phyloP scores from a whole-genome alignment of 768 basidiomycete species.

The Rhodocollybia butyracea region DNA sequence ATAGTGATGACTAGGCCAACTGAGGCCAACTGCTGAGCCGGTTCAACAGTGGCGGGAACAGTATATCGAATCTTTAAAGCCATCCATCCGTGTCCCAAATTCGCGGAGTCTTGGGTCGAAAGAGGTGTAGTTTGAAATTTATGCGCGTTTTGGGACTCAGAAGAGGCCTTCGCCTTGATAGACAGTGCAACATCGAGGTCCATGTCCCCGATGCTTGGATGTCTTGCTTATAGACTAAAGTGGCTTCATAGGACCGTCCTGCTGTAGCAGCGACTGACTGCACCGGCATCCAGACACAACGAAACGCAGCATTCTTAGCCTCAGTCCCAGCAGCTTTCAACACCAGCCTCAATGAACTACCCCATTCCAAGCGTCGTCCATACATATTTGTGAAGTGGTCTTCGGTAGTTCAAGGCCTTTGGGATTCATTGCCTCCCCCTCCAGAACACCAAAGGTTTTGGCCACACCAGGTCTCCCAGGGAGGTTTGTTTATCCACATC shows the following conservation, averaged over 20 bases:
- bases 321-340: constrained; percentile 36
- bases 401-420: constrained; percentile 33
- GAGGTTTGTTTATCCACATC: constrained; percentile 71
- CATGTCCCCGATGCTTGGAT: constrained; percentile 19
- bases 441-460: constrained; percentile 50
- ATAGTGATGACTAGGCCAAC: constrained; percentile 56
- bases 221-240: constrained; percentile 49
- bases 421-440: constrained; percentile 29
- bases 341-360: constrained; percentile 50
- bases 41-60: constrained; percentile 4
- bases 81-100: constrained; percentile 51
- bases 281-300: constrained; percentile 62
- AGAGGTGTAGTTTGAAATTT: neutral
- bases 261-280: constrained; percentile 55
- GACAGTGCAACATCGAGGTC: constrained; percentile 41
- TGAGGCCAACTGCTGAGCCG: constrained; percentile 21
- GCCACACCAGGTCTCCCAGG: constrained; percentile 73
- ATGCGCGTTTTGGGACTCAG: too few species aligned
- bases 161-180: constrained; percentile 24
- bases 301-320: constrained; percentile 46
- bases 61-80: constrained; percentile 44
- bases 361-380: constrained; percentile 75
- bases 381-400: constrained; percentile 41
- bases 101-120: constrained; percentile 16
- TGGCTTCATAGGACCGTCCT: constrained; percentile 43